phyloP scores from a whole-genome alignment of 1,139 yeast genomes.

The Magnusiomyces paraingens region DNA sequence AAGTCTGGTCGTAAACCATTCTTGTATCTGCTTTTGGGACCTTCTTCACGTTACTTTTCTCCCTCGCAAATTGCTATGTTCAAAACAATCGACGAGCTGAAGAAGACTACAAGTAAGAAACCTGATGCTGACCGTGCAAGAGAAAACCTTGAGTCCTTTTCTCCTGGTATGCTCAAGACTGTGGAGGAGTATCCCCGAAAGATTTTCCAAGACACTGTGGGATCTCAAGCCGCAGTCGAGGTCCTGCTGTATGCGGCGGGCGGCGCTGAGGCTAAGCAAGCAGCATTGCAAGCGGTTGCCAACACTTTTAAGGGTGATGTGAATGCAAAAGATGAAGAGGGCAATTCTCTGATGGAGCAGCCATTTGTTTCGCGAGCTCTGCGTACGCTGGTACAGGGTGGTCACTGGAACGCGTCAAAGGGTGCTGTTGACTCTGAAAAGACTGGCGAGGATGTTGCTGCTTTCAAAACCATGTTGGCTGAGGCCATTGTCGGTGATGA shows the following conservation, averaged over 20 bases:
- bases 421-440: slow-evolving; percentile 46
- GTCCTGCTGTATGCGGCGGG: slow-evolving; percentile 54
- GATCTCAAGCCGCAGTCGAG: slow-evolving; percentile 79
- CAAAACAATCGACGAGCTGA: slow-evolving; percentile 53
- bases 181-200: slow-evolving; percentile 44
- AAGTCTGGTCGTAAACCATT: slow-evolving; percentile 88
- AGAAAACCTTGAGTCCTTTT: slow-evolving; percentile 60
- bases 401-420: slow-evolving; percentile 64
- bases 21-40: slow-evolving; percentile 63
- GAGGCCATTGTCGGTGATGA: slow-evolving; percentile 33
- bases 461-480: slow-evolving; percentile 49
- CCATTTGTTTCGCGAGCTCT: slow-evolving; percentile 74
- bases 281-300: slow-evolving; percentile 58
- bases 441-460: slow-evolving; percentile 41
- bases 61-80: slow-evolving; percentile 61
- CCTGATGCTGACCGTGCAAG: slow-evolving; percentile 68
- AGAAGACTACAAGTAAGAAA: slow-evolving; percentile 75
- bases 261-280: slow-evolving; percentile 34
- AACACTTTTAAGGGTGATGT: slow-evolving; percentile 33
- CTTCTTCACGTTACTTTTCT: slow-evolving; percentile 76
- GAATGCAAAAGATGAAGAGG: slow-evolving; percentile 41
- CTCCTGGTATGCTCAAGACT: slow-evolving; percentile 58
- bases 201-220: slow-evolving; percentile 62
- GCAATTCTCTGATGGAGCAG: slow-evolving; percentile 52
- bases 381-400: slow-evolving; percentile 68